A percentile compares a stretch with the other conserved stretches of the same genome.
Evolutionary conservation across 2,329 filamentous ascomycete genomes (phyloP).

Genomic region (Xylaria sp.): DNA sequence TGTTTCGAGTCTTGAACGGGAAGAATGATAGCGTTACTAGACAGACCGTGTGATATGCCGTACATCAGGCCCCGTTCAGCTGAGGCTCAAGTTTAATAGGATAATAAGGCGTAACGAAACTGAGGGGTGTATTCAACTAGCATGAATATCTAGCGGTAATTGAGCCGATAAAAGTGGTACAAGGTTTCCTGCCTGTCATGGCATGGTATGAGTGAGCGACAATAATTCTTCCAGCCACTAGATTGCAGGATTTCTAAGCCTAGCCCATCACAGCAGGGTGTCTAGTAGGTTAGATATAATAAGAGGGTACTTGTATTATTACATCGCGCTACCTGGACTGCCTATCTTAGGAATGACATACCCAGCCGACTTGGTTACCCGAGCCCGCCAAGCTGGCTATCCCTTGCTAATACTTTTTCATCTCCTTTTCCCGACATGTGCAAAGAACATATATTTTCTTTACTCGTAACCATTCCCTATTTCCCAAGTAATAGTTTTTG

Average conservation of each 20-base stretch:
- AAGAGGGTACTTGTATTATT: conserved; percentile 24
- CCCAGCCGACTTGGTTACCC: conserved; percentile 11
- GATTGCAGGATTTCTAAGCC: conserved; percentile 41
- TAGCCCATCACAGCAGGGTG: conserved; percentile 36
- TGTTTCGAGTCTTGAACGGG: conserved; percentile 1
- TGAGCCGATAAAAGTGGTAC: conserved; percentile 31
- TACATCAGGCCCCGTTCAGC: conserved; percentile 27
- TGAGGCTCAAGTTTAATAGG: conserved; percentile 38
- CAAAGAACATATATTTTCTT: background rate
- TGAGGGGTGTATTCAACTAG: conserved; percentile 24
- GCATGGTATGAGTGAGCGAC: conserved; percentile 34
- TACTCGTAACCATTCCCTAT: background rate
- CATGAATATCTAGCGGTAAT: conserved; percentile 26
- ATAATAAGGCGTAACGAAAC: conserved; percentile 28
- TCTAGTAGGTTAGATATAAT: conserved; percentile 17
- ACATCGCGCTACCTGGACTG: conserved; percentile 18
- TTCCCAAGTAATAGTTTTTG: background rate
- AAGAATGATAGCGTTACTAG: conserved; percentile 4
- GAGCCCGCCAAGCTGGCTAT: background rate
- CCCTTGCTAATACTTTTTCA: conserved; percentile 7
- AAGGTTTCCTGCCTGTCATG: conserved; percentile 31
- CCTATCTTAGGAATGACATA: conserved; percentile 17
- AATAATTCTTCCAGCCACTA: conserved; percentile 49
- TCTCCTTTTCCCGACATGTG: background rate
- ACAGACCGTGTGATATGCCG: conserved; percentile 25